phyloP scores from a whole-genome alignment of 1,139 yeast species.

The Lodderomyces jiufengensis region DNA sequence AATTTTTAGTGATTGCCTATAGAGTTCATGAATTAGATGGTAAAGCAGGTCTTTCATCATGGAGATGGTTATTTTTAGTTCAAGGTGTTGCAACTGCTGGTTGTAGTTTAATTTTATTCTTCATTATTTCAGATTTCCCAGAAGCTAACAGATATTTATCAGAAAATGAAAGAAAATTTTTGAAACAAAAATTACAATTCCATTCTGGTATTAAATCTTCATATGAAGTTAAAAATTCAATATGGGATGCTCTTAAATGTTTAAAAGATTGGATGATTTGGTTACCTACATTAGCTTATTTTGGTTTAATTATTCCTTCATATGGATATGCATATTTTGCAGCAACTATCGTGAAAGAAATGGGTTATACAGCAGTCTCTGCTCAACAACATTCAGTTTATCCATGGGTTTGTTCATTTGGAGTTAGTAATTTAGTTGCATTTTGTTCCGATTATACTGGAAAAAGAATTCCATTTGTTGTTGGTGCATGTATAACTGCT shows the following conservation, averaged over 20 bases:
- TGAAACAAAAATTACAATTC: conserved; percentile 52
- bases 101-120: conserved; percentile 45
- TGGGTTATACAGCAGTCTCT: conserved; percentile 56
- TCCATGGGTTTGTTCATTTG: conserved; percentile 70
- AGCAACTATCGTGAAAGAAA: conserved; percentile 55
- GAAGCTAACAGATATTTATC: conserved; percentile 51
- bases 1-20: conserved; percentile 38
- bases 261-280: conserved; percentile 50
- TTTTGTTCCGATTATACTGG: conserved; percentile 46
- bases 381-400: conserved; percentile 68
- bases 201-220: conserved; percentile 53
- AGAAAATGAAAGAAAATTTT: conserved; percentile 43
- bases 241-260: conserved; percentile 37
- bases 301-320: conserved; percentile 62
- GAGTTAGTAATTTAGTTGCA: conserved; percentile 45
- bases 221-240: conserved; percentile 44
- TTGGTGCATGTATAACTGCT: conserved; percentile 40
- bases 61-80: conserved; percentile 74
- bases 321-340: conserved; percentile 73
- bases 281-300: conserved; percentile 57
- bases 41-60: conserved; percentile 41
- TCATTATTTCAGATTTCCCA: conserved; percentile 49
- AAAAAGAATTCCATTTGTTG: conserved; percentile 47
- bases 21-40: conserved; percentile 39
- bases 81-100: conserved; percentile 52